A percentile compares a stretch with the other conserved stretches of the same genome.
These are phyloP conservation scores for Beauveria bassiana DNA, from an alignment of 2,329 filamentous ascomycete genomes.

Conservation along the genomic window DNA sequence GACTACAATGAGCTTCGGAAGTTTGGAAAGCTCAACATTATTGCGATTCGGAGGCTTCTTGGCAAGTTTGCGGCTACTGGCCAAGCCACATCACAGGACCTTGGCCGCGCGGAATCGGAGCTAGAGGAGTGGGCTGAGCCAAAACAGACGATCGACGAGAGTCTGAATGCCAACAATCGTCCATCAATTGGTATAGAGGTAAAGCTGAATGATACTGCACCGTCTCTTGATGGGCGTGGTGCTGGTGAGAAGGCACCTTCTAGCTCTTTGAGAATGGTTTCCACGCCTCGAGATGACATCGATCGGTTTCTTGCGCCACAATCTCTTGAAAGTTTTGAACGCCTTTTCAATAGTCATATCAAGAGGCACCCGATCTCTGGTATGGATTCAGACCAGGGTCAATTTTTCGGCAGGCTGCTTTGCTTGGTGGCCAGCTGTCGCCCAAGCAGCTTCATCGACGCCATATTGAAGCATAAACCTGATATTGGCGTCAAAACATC, in stretches of 20 bases:
- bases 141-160: not conserved
- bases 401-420: not conserved
- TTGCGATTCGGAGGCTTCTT: not conserved
- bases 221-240: not conserved
- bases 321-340: not conserved
- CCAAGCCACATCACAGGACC: not conserved
- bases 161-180: not conserved
- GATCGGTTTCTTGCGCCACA: not conserved
- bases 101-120: not conserved
- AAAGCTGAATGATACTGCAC: not conserved
- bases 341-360: too few relatives aligned
- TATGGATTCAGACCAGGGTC: not conserved
- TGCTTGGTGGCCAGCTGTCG: slow-evolving; percentile 1
- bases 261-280: not conserved
- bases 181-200: not conserved
- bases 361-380: not conserved
- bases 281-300: not conserved
- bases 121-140: not conserved
- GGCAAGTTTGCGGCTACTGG: not conserved
- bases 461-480: not conserved
- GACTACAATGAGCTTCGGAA: not conserved
- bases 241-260: not conserved
- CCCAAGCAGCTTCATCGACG: not conserved
- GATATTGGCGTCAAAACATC: not conserved
- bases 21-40: not conserved